Evolutionary conservation across 768 basidiomycete species (phyloP).

Genomic region (Hemileccinum impolitum): DNA sequence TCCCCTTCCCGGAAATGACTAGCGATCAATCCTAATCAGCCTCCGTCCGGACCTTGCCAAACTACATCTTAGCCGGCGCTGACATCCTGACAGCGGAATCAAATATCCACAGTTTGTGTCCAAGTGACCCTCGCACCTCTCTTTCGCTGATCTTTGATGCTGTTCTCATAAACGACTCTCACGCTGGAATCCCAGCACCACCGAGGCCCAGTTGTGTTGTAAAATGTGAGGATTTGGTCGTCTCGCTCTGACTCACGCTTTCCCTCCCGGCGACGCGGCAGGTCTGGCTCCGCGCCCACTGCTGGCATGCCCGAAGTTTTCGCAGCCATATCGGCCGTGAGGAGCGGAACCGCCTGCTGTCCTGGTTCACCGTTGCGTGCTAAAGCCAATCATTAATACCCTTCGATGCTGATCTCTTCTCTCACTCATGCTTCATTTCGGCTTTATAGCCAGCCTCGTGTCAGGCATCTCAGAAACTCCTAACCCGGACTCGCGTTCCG

Average conservation of each 20-base stretch:
- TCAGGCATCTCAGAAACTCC: slow-evolving; percentile 26
- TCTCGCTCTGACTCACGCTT: slow-evolving; percentile 1
- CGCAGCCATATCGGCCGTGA: slow-evolving; percentile 22
- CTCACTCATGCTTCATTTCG: slow-evolving; percentile 34
- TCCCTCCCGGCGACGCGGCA: not conserved
- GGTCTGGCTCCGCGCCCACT: slow-evolving; percentile 6
- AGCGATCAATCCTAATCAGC: slow-evolving; percentile 19
- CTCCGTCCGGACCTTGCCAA: slow-evolving; percentile 5
- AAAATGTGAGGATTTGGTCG: slow-evolving; percentile 22
- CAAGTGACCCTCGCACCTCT: slow-evolving; percentile 5
- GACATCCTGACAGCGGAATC: slow-evolving; percentile 31
- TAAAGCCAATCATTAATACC: slow-evolving; percentile 33
- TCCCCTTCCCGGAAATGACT: slow-evolving; percentile 1
- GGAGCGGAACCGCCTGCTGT: slow-evolving; percentile 27
- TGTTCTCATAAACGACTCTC: slow-evolving; percentile 17
- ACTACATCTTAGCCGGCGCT: slow-evolving; percentile 8
- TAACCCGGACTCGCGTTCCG: slow-evolving; percentile 29
- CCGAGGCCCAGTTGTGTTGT: slow-evolving; percentile 3
- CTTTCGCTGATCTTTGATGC: slow-evolving; percentile 25
- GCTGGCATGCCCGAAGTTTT: slow-evolving; percentile 4
- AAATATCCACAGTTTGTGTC: slow-evolving; percentile 17
- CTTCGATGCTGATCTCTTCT: slow-evolving; percentile 34
- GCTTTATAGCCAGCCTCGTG: slow-evolving; percentile 36
- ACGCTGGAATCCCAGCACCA: slow-evolving; percentile 12
- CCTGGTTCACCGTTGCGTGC: slow-evolving; percentile 26